These are phyloP conservation scores for Boletus coccyginus DNA, from an alignment of 768 basidiomycete genomes.

Conservation along the genomic window DNA sequence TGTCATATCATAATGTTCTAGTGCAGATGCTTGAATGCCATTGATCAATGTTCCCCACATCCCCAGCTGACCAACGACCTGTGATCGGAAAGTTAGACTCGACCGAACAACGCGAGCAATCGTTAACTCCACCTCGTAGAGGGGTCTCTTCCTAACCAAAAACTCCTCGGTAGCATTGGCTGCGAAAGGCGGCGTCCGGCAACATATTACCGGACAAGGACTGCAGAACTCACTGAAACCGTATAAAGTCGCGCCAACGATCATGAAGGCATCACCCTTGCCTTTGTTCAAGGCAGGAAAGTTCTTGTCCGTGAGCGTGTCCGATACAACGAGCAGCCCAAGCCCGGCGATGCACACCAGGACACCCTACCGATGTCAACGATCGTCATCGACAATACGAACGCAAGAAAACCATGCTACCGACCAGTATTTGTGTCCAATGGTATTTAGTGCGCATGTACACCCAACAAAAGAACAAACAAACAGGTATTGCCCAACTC, in stretches of 20 bases:
- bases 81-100: neutral
- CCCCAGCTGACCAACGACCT: constrained; percentile 83
- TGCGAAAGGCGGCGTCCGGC: constrained; percentile 27
- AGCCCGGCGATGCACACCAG: constrained; percentile 72
- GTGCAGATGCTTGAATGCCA: constrained; percentile 69
- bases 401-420: constrained; percentile 16
- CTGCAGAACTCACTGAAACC: constrained; percentile 65
- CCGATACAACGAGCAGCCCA: constrained; percentile 76
- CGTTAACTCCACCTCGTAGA: constrained; percentile 60
- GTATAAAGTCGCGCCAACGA: constrained; percentile 81
- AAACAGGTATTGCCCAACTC: constrained; percentile 88
- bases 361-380: constrained; percentile 50
- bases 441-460: constrained; percentile 80
- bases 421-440: constrained; percentile 77
- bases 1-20: constrained; percentile 70
- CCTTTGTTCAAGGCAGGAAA: constrained; percentile 62
- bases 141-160: constrained; percentile 72
- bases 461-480: constrained; percentile 78
- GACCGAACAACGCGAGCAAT: neutral
- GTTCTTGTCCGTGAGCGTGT: constrained; percentile 74
- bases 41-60: constrained; percentile 83
- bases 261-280: constrained; percentile 86
- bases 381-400: neutral
- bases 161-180: constrained; percentile 90
- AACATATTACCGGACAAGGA: neutral